phyloP scores from a whole-genome alignment of 805 yeast species.

The Starmerella cellae region DNA sequence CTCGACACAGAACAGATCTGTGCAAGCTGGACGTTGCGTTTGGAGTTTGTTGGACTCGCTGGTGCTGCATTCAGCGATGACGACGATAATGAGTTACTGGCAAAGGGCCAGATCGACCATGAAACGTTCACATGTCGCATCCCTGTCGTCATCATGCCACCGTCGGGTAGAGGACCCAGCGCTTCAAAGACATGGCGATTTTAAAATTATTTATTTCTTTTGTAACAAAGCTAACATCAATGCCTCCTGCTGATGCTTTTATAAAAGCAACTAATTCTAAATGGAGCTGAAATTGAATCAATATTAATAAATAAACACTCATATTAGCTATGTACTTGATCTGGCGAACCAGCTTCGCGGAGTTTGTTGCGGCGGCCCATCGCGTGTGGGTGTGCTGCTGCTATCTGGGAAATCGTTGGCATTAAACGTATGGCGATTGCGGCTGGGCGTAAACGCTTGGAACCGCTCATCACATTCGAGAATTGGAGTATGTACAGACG shows the following conservation, averaged over 20 bases:
- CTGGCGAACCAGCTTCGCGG: conserved; percentile 4
- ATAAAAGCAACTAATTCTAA: too few species aligned
- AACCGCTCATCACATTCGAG: not conserved
- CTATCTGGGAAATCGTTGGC: too few species aligned
- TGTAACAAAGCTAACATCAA: too few species aligned
- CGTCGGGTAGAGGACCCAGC: conserved; percentile 13
- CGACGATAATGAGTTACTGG: conserved; percentile 13
- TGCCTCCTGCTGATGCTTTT: not conserved
- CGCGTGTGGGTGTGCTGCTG: too few species aligned
- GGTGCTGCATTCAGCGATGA: conserved; percentile 14
- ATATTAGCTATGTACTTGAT: too few species aligned
- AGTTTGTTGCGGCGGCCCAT: not conserved
- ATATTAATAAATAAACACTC: not conserved
- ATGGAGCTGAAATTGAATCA: not conserved
- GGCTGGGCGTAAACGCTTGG: conserved; percentile 1
- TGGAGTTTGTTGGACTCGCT: conserved; percentile 18
- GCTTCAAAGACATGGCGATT: conserved; percentile 17
- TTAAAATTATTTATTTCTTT: not conserved
- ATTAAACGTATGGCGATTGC: too few species aligned
- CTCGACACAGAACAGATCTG: conserved; percentile 17
- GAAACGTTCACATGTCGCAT: conserved; percentile 18
- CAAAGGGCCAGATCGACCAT: conserved; percentile 18
- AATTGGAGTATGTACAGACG: conserved; percentile 1
- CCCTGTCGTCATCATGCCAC: conserved; percentile 20
- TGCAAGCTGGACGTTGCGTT: conserved; percentile 18